phyloP scores from a whole-genome alignment of 441 rosid genomes.

The Lepidium campestre region DNA sequence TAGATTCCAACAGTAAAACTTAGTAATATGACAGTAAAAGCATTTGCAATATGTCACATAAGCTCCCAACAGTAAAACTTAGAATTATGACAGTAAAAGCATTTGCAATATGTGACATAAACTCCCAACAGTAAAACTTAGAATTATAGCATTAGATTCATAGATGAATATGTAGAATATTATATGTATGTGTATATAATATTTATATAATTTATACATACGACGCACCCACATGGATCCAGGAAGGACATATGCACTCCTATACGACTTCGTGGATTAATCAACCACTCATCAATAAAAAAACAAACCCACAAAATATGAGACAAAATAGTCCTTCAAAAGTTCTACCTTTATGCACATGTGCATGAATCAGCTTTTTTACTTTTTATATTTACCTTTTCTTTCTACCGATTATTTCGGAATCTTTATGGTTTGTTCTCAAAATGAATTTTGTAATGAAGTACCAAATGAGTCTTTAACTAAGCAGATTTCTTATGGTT shows the following conservation, averaged over 20 bases:
- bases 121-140: not conserved
- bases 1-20: not conserved
- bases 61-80: not conserved
- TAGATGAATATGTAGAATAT: not conserved
- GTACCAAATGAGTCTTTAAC: not conserved
- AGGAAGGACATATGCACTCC: constrained; percentile 15
- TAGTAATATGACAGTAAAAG: not conserved
- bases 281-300: constrained; percentile 7
- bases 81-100: not conserved
- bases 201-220: not conserved
- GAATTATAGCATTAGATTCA: no score
- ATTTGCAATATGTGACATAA: not conserved
- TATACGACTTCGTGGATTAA: constrained; percentile 15
- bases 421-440: not conserved
- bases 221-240: constrained; percentile 14
- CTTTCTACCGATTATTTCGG: not conserved
- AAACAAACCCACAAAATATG: not conserved
- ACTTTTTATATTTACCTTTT: constrained; percentile 4
- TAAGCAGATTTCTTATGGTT: not conserved
- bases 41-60: not conserved
- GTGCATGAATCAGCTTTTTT: constrained; percentile 1
- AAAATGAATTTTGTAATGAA: not conserved
- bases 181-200: not conserved
- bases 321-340: constrained; percentile 30
- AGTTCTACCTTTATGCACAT: constrained; percentile 26